phyloP scores from a whole-genome alignment of 129 eudicot species.

The Artemisia annua region DNA sequence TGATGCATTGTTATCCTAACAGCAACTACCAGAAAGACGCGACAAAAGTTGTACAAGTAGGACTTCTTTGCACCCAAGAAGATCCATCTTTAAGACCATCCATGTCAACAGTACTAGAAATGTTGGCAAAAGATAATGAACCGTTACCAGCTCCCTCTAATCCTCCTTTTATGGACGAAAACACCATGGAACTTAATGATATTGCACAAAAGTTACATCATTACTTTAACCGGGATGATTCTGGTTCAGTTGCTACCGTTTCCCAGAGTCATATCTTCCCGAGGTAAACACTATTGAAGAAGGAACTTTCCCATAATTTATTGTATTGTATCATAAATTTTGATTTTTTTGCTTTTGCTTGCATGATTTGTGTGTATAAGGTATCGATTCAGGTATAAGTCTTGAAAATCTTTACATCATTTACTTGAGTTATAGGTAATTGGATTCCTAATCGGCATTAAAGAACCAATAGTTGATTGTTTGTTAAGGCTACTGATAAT shows the following conservation, averaged over 20 bases:
- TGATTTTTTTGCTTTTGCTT: too few species aligned
- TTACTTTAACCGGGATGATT: slow-evolving; percentile 24
- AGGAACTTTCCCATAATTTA: neutral
- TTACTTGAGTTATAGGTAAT: too few species aligned
- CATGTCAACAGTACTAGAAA: slow-evolving; percentile 51
- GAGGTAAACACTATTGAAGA: slow-evolving; percentile 29
- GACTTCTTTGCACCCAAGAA: slow-evolving; percentile 79
- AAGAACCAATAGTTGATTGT: too few species aligned
- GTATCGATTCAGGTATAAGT: too few species aligned
- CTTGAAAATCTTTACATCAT: too few species aligned
- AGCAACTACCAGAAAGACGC: slow-evolving; percentile 29
- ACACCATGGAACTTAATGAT: slow-evolving; percentile 57
- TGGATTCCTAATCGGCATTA: too few species aligned
- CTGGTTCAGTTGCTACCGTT: slow-evolving; percentile 52
- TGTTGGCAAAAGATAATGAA: slow-evolving; percentile 58
- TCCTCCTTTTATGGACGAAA: slow-evolving; percentile 70
- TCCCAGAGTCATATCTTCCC: slow-evolving; percentile 61
- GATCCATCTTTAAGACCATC: slow-evolving; percentile 57
- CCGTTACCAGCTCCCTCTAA: slow-evolving; percentile 57
- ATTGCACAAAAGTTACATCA: slow-evolving; percentile 22
- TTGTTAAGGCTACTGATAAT: too few species aligned
- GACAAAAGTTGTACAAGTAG: slow-evolving; percentile 54
- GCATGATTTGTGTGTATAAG: too few species aligned
- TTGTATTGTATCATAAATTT: neutral
- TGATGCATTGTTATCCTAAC: slow-evolving; percentile 39